Evolutionary conservation across 2,329 filamentous ascomycete genomes (phyloP).

Genomic region (Metarhizium sp.): DNA sequence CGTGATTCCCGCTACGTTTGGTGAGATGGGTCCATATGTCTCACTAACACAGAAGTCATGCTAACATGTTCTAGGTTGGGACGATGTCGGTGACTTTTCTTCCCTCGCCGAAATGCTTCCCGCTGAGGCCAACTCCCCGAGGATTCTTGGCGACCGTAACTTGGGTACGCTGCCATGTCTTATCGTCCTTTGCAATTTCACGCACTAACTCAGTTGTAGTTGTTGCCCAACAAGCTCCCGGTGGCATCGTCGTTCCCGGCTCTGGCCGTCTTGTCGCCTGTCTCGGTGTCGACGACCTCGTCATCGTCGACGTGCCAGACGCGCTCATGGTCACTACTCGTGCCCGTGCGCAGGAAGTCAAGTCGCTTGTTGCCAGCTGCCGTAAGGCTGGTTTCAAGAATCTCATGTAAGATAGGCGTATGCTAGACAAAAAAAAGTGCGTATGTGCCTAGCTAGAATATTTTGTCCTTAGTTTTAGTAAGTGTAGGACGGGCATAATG

Average conservation of each 20-base stretch:
- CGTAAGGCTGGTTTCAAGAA: slow-evolving; percentile 14
- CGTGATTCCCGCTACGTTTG: slow-evolving; percentile 17
- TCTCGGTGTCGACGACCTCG: slow-evolving; percentile 17
- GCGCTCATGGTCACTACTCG: slow-evolving; percentile 18
- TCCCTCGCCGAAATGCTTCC: slow-evolving; percentile 18
- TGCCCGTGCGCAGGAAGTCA: slow-evolving; percentile 18
- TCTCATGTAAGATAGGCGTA: slow-evolving; percentile 9
- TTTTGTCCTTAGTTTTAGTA: not conserved
- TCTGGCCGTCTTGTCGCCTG: slow-evolving; percentile 16
- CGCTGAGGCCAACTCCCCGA: slow-evolving; percentile 14
- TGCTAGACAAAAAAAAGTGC: not conserved
- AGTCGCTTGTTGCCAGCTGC: slow-evolving; percentile 16
- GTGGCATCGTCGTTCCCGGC: slow-evolving; percentile 16
- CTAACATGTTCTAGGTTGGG: slow-evolving; percentile 13
- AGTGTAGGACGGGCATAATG: not conserved
- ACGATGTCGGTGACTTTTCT: slow-evolving; percentile 18
- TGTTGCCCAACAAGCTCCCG: slow-evolving; percentile 15
- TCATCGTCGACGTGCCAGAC: slow-evolving; percentile 17
- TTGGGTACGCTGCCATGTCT: slow-evolving; percentile 9
- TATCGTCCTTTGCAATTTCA: not conserved
- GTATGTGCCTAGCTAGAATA: not conserved
- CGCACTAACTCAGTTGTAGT: slow-evolving; percentile 7
- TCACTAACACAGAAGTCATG: not conserved
- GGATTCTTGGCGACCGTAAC: slow-evolving; percentile 14
- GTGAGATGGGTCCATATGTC: not conserved